phyloP scores from a whole-genome alignment of 331 rosid species.

The Telfairia occidentalis region DNA sequence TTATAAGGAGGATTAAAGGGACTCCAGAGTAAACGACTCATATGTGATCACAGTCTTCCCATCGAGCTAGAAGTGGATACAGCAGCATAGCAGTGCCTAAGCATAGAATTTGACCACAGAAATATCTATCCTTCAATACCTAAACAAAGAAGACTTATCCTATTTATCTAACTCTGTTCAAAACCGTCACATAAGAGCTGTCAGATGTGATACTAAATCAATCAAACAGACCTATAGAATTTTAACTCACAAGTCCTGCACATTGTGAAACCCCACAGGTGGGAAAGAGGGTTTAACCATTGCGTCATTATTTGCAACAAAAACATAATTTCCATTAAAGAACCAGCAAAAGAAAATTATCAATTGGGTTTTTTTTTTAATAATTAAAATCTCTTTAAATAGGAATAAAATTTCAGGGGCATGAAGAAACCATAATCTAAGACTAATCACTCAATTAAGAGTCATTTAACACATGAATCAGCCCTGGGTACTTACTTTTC shows the following conservation, averaged over 20 bases:
- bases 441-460: neutral
- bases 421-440: neutral
- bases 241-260: neutral
- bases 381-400: neutral
- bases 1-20: neutral
- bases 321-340: neutral
- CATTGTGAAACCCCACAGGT: neutral
- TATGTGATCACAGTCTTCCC: neutral
- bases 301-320: neutral
- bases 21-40: neutral
- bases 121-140: neutral
- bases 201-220: neutral
- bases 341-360: neutral
- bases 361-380: neutral
- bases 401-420: neutral
- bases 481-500: slow-evolving; percentile 48
- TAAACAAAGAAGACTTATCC: neutral
- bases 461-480: neutral
- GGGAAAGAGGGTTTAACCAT: neutral
- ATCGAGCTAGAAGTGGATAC: neutral
- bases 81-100: neutral
- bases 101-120: neutral
- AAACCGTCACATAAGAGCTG: neutral
- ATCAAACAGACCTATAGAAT: neutral
- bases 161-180: neutral